Evolutionary conservation across 352 stramenopile species (phyloP).

Genomic region (Globisporangium rhizosaccharum): DNA sequence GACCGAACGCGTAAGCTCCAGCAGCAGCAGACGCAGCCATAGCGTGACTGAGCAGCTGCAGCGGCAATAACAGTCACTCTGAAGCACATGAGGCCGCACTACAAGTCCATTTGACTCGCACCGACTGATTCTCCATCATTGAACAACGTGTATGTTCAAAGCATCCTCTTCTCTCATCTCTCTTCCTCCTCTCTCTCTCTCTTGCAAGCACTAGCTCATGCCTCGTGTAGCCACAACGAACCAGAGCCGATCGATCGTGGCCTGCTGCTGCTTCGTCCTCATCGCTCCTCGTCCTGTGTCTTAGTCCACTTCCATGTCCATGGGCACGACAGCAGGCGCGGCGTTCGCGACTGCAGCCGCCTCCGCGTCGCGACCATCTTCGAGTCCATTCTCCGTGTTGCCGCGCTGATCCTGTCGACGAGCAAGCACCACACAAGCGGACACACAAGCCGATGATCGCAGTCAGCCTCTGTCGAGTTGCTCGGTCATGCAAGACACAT

Average conservation of each 20-base stretch:
- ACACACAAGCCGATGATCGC: not conserved
- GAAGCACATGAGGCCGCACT: no score
- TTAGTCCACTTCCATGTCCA: conserved; percentile 82
- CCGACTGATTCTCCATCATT: no score
- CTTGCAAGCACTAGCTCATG: no score
- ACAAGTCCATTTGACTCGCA: no score
- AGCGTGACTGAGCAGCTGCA: not conserved
- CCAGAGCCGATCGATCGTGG: not conserved
- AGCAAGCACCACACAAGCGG: not conserved
- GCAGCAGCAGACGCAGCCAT: conserved; percentile 18
- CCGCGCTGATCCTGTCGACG: conserved; percentile 40
- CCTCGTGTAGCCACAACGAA: no score
- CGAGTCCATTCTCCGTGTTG: conserved; percentile 33
- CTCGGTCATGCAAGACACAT: not conserved
- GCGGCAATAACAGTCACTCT: no score
- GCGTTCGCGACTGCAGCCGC: conserved; percentile 32
- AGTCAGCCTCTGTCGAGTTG: not conserved
- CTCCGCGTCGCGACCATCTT: conserved; percentile 20
- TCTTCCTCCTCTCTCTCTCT: no score
- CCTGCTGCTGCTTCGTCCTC: not conserved
- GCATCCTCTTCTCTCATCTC: no score
- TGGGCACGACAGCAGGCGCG: conserved; percentile 62
- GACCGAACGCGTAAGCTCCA: conserved; percentile 66
- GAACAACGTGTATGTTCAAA: no score
- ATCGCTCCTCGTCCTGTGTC: not conserved